Evolutionary conservation across 495 filamentous ascomycete species (phyloP).

Genomic region (Talaromyces ruber): DNA sequence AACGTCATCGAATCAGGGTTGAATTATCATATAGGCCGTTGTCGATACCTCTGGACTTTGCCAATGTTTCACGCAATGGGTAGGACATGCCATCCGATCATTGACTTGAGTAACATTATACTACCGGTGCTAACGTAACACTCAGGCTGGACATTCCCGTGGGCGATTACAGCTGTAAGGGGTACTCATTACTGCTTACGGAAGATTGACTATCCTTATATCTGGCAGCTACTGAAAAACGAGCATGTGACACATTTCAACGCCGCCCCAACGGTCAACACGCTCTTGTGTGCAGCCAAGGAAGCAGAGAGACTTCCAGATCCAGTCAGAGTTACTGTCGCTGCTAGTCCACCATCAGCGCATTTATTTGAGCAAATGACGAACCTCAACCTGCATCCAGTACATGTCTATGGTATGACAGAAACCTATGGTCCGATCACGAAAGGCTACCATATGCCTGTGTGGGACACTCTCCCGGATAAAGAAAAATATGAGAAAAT

Average conservation of each 20-base stretch:
- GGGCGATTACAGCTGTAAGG: constrained; percentile 84
- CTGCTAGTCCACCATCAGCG: constrained; percentile 80
- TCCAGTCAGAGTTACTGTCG: constrained; percentile 82
- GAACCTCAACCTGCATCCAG: constrained; percentile 74
- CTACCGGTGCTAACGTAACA: background rate
- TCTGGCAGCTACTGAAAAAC: constrained; percentile 79
- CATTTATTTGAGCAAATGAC: constrained; percentile 92
- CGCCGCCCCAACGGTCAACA: constrained; percentile 95
- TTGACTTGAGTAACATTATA: background rate
- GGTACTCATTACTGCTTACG: constrained; percentile 92
- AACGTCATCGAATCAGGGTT: constrained; percentile 87
- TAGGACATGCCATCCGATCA: constrained; percentile 4
- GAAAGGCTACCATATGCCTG: constrained; percentile 78
- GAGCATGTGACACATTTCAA: constrained; percentile 90
- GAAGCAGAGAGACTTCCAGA: constrained; percentile 60
- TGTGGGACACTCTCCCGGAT: constrained; percentile 62
- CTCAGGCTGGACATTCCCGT: constrained; percentile 67
- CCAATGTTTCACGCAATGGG: constrained; percentile 97
- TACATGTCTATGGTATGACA: constrained; percentile 92
- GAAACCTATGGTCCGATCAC: constrained; percentile 97
- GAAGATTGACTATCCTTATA: constrained; percentile 88
- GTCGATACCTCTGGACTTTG: constrained; percentile 84
- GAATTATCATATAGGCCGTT: constrained; percentile 57
- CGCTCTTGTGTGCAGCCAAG: constrained; percentile 68
- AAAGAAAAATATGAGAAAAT: constrained; percentile 75